These are phyloP conservation scores for Ampelomyces quisqualis DNA, from an alignment of 2,329 filamentous ascomycete species.

Conservation along the genomic window DNA sequence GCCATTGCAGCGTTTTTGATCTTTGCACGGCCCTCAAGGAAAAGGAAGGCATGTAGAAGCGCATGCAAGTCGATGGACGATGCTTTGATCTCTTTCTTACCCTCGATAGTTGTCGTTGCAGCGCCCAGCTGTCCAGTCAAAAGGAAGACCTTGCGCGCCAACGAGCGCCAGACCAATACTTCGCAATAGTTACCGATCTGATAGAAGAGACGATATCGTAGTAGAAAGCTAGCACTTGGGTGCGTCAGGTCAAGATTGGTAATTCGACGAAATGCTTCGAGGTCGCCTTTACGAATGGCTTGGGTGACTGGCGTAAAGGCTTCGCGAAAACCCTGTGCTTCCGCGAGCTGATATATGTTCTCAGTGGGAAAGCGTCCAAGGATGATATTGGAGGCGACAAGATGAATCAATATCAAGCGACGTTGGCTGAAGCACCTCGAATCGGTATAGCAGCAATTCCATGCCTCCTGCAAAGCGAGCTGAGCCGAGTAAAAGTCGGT, in stretches of 20 bases:
- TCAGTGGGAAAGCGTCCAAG: slow-evolving; percentile 78
- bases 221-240: slow-evolving; percentile 62
- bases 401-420: slow-evolving; percentile 76
- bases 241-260: slow-evolving; percentile 51
- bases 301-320: slow-evolving; percentile 72
- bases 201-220: slow-evolving; percentile 72
- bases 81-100: slow-evolving; percentile 1
- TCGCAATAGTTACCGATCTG: slow-evolving; percentile 76
- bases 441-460: slow-evolving; percentile 64
- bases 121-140: slow-evolving; percentile 70
- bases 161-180: slow-evolving; percentile 78
- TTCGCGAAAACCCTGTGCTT: slow-evolving; percentile 64
- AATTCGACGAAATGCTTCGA: slow-evolving; percentile 70
- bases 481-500: slow-evolving; percentile 78
- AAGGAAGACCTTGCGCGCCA: slow-evolving; percentile 75
- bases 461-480: slow-evolving; percentile 74
- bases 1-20: slow-evolving; percentile 31
- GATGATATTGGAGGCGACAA: slow-evolving; percentile 80
- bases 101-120: slow-evolving; percentile 50
- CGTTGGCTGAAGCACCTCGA: slow-evolving; percentile 64
- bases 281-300: slow-evolving; percentile 72
- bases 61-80: slow-evolving; percentile 71
- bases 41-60: slow-evolving; percentile 63
- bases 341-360: slow-evolving; percentile 66
- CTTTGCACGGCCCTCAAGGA: slow-evolving; percentile 59